Base-by-base conservation (phyloP, 805 yeast genomes). In the Barnettozyma vustinii region DNA sequence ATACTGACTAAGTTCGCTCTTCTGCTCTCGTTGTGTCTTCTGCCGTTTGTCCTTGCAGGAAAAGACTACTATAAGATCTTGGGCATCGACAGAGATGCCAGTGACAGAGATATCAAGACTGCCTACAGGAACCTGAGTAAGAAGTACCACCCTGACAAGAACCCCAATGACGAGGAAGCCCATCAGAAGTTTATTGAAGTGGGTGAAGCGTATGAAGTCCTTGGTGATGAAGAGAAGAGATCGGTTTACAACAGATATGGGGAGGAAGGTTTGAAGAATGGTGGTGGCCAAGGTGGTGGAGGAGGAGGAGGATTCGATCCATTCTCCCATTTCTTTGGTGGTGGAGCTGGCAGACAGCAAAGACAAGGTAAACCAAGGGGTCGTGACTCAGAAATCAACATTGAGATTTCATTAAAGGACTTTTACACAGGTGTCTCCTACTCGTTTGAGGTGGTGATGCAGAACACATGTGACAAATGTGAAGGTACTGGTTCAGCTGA, bases 101-200 rank as follows among this genome's bases (percentile, higher is more conserved):
- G 75, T 45, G 96, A 88, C 21, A 82, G 77, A 56, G 90, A 89
- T 48, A 87, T 91, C 68, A 89, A 87, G 63, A 77, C 82, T 46
- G 96, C 97, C 0, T 91, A 91, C 64, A 73, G 96, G 56, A 77
- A 80, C 48, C 69, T 92, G 54, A 83, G 91, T 56, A 84, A 88
- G 64, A 87, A 87, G 62, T 89, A 79, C 67, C 99, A 92, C 62
- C 99, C 99, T 2, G 99, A 92, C 67, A 92, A 92, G 70, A 94
- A 92, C 63, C 83, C 85, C 5, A 85, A 84, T 7, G 79, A 84
- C 57, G 89, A 87, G 9, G 84, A 77, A 26, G 96, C 97, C 1
- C 90, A 87, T 55, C 83, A 85, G 44, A 83, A 79, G 67, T 94
- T 91, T 64, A 83, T 94, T 45, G 96, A 90, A 66, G 78, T 94